Conservation (phyloP, 164 flowering plant genomes). For the Umbellularia californica region DNA sequence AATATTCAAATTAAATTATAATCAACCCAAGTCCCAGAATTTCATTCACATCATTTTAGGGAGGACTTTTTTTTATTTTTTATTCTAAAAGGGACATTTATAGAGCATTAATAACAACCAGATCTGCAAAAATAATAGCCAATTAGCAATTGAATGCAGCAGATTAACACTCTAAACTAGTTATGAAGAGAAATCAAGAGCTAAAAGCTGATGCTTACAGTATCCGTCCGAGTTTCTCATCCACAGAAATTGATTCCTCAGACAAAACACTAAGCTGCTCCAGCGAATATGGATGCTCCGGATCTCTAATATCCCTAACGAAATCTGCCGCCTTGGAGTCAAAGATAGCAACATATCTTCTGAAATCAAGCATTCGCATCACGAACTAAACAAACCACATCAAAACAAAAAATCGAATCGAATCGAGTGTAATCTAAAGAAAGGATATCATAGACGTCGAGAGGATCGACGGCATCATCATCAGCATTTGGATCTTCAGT, state of each 20-base stretch:
- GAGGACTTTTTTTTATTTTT: too few relatives aligned
- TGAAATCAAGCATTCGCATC: not conserved
- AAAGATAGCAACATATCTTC: conserved; percentile 16
- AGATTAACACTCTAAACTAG: too few relatives aligned
- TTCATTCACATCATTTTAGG: too few relatives aligned
- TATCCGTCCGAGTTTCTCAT: conserved; percentile 70
- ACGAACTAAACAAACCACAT: not conserved
- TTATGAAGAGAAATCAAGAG: not conserved
- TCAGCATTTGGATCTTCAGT: conserved; percentile 50
- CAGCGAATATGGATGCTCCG: conserved; percentile 75
- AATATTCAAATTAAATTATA: too few relatives aligned
- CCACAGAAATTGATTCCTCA: conserved; percentile 69
- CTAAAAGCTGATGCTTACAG: conserved; percentile 34
- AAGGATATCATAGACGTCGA: conserved; percentile 81
- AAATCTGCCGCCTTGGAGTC: conserved; percentile 40
- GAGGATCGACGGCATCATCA: conserved; percentile 65
- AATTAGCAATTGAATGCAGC: too few relatives aligned
- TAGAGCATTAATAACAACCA: too few relatives aligned
- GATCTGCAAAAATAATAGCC: too few relatives aligned
- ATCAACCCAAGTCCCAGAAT: too few relatives aligned
- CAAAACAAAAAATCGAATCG: not conserved
- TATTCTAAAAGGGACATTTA: too few relatives aligned
- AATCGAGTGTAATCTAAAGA: not conserved
- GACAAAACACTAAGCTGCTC: conserved; percentile 73
- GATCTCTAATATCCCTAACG: conserved; percentile 84